Evolutionary conservation across 106 monocot species (phyloP).

Genomic region (Dioscorea zingiberensis): DNA sequence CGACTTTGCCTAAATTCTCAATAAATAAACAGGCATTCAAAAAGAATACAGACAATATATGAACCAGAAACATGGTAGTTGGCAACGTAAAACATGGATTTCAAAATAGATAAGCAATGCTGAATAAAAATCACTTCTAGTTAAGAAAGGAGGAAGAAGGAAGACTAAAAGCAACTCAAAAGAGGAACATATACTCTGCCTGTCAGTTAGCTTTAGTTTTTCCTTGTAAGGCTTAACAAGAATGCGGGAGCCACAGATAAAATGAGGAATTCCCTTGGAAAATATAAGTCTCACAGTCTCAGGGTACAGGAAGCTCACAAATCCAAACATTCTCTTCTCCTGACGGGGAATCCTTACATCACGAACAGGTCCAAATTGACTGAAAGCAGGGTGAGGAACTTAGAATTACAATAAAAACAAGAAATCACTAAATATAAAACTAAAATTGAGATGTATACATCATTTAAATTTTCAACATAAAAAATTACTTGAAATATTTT

Average conservation of each 20-base stretch:
- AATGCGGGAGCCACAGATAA: slow-evolving; percentile 58
- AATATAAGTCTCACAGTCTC: slow-evolving; percentile 62
- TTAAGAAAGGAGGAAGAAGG: background rate
- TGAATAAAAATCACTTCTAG: background rate
- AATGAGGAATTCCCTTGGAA: slow-evolving; percentile 53
- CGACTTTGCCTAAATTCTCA: too few relatives aligned
- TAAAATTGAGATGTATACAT: background rate
- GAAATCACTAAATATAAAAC: background rate
- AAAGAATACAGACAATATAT: too few relatives aligned
- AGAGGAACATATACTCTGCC: slow-evolving; percentile 17
- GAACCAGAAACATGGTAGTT: background rate
- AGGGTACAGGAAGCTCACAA: slow-evolving; percentile 68
- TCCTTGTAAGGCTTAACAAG: slow-evolving; percentile 83
- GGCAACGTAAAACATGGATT: background rate
- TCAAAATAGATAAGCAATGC: background rate
- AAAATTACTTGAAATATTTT: slow-evolving; percentile 65
- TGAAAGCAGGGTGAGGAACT: slow-evolving; percentile 4
- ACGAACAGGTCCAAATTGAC: slow-evolving; percentile 68
- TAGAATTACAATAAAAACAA: background rate
- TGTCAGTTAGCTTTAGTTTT: slow-evolving; percentile 48
- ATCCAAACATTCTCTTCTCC: slow-evolving; percentile 86
- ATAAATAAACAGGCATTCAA: too few relatives aligned
- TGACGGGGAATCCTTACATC: slow-evolving; percentile 79
- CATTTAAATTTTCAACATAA: background rate
- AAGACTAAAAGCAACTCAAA: background rate